Evolutionary conservation across 768 basidiomycete species (phyloP).

Genomic region (Tylopilus plumbeoviolaceoides): DNA sequence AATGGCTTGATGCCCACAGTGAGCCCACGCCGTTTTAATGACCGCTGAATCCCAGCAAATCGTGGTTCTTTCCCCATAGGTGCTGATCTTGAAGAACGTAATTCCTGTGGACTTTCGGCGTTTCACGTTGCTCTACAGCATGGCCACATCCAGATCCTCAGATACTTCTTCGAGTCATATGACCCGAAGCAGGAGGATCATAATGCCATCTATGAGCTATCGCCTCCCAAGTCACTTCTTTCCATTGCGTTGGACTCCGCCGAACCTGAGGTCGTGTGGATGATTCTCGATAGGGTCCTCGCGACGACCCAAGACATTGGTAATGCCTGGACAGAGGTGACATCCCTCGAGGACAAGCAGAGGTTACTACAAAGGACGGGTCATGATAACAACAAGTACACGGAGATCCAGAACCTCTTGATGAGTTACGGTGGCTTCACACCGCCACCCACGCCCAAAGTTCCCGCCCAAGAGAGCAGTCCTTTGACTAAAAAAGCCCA

Average conservation of each 20-base stretch:
- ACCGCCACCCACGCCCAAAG: slow-evolving; percentile 37
- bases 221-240: slow-evolving; percentile 43
- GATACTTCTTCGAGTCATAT: slow-evolving; percentile 60
- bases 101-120: slow-evolving; percentile 53
- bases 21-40: slow-evolving; percentile 30
- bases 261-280: slow-evolving; percentile 62
- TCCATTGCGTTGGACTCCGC: slow-evolving; percentile 55
- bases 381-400: slow-evolving; percentile 33
- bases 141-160: slow-evolving; percentile 50
- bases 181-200: slow-evolving; percentile 52
- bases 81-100: slow-evolving; percentile 69
- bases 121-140: slow-evolving; percentile 61
- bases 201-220: slow-evolving; percentile 42
- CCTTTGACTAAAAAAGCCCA: slow-evolving; percentile 13
- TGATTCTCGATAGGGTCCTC: slow-evolving; percentile 57
- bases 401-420: slow-evolving; percentile 52
- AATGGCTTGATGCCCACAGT: slow-evolving; percentile 76
- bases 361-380: slow-evolving; percentile 21
- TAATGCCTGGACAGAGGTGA: slow-evolving; percentile 48
- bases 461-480: slow-evolving; percentile 5
- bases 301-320: slow-evolving; percentile 46
- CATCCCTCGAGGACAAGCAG: slow-evolving; percentile 33
- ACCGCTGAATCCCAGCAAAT: slow-evolving; percentile 17
- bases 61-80: slow-evolving; percentile 38
- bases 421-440: slow-evolving; percentile 49